Percentiles rank a stretch among this genome's conserved stretches.
These are phyloP conservation scores for Vitellaria paradoxa DNA, from an alignment of 179 eudicot genomes.

Conservation along the genomic window DNA sequence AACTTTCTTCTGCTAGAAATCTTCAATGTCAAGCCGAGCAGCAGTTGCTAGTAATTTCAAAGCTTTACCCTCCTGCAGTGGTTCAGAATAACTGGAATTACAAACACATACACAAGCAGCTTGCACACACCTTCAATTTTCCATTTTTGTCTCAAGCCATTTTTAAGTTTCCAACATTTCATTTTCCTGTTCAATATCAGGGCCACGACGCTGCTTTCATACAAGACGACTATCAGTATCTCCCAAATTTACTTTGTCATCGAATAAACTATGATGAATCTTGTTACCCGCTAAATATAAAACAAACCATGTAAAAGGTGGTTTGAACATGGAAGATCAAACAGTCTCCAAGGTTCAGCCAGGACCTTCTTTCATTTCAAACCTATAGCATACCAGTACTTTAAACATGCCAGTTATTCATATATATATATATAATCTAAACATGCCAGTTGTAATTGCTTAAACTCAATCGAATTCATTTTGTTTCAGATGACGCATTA, in stretches of 20 bases:
- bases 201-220: too few species aligned
- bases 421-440: too few species aligned
- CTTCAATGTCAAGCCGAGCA: conserved; percentile 96
- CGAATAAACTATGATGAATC: not conserved
- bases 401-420: too few species aligned
- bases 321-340: not conserved
- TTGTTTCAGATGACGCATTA: not conserved
- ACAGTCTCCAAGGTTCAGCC: not conserved
- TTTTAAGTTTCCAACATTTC: not conserved
- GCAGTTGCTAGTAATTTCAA: conserved; percentile 90
- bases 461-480: not conserved
- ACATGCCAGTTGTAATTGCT: not conserved
- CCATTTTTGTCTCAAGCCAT: not conserved
- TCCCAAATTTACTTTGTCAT: not conserved
- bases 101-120: conserved; percentile 1
- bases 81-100: not conserved
- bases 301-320: not conserved
- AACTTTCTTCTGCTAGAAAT: conserved; percentile 96
- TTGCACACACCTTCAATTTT: not conserved
- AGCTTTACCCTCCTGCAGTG: conserved; percentile 85
- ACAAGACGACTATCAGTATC: not conserved
- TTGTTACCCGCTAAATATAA: too few species aligned
- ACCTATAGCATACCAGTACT: too few species aligned
- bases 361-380: not conserved
- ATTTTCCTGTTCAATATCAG: not conserved